These are phyloP conservation scores for Talaromyces ruber DNA, from an alignment of 495 filamentous ascomycete species.

Conservation along the genomic window DNA sequence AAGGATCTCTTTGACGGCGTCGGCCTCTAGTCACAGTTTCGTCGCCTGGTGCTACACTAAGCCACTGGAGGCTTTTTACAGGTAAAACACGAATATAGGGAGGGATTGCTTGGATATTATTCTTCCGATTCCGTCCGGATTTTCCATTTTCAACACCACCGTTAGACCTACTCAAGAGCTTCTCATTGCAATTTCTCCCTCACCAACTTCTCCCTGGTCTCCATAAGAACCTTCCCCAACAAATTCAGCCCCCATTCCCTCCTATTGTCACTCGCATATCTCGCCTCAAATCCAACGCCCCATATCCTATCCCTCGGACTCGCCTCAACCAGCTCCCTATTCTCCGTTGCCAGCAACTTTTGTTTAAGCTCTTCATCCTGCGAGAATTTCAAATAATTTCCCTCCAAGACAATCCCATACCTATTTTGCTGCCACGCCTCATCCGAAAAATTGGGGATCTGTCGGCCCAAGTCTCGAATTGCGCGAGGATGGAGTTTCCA, in stretches of 20 bases:
- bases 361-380: slow-evolving; percentile 27
- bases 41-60: too few species aligned
- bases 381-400: slow-evolving; percentile 52
- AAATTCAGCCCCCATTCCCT: slow-evolving; percentile 58
- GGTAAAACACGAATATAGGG: too few species aligned
- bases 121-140: too few species aligned
- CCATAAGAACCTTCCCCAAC: slow-evolving; percentile 51
- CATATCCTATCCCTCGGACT: slow-evolving; percentile 54
- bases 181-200: slow-evolving; percentile 1
- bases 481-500: slow-evolving; percentile 20
- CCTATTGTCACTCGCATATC: slow-evolving; percentile 36
- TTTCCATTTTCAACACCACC: too few species aligned
- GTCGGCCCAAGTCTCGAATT: slow-evolving; percentile 48
- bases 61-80: too few species aligned
- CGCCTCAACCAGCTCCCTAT: slow-evolving; percentile 55
- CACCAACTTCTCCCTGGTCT: slow-evolving; percentile 35
- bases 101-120: too few species aligned
- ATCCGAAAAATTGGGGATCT: slow-evolving; percentile 45
- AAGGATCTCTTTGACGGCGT: too few species aligned
- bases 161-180: not conserved
- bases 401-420: slow-evolving; percentile 48
- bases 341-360: slow-evolving; percentile 47
- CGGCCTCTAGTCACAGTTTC: too few species aligned
- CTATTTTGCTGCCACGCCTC: slow-evolving; percentile 45
- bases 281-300: slow-evolving; percentile 54